phyloP scores from a whole-genome alignment of 2,329 filamentous ascomycete genomes.

The Epicoccum sorghinum region DNA sequence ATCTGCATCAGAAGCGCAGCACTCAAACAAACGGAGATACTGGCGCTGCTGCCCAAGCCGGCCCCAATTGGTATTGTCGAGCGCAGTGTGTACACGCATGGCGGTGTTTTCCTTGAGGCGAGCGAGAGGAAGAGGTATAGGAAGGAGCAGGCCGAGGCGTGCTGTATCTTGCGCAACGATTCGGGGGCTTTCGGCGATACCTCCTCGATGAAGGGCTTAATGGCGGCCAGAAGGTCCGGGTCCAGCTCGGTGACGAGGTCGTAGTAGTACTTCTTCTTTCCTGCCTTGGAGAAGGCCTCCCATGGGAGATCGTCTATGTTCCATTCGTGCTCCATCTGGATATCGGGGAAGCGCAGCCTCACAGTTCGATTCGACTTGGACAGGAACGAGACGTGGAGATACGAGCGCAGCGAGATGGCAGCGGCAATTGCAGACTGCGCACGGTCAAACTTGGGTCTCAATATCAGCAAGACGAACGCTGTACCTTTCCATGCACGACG shows the following conservation, averaged over 20 bases:
- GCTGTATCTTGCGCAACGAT: conserved; percentile 81
- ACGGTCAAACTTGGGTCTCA: conserved; percentile 20
- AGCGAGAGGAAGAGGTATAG: conserved; percentile 92
- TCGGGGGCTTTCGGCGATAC: conserved; percentile 72
- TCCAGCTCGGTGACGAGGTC: conserved; percentile 81
- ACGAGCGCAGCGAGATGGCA: conserved; percentile 91
- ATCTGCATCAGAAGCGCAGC: conserved; percentile 86
- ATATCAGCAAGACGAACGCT: conserved; percentile 18
- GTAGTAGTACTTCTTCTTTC: conserved; percentile 95
- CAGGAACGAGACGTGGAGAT: conserved; percentile 91
- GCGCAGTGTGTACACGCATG: conserved; percentile 86
- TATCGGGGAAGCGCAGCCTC: conserved; percentile 87
- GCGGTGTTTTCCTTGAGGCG: conserved; percentile 77
- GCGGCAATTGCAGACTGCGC: conserved; percentile 87
- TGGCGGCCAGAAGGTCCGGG: conserved; percentile 76
- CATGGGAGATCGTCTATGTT: conserved; percentile 91
- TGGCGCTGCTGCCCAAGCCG: conserved; percentile 92
- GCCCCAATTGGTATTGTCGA: conserved; percentile 94
- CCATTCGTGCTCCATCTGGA: conserved; percentile 89
- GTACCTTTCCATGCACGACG: conserved; percentile 93
- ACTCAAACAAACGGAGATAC: conserved; percentile 86
- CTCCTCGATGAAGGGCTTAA: conserved; percentile 76
- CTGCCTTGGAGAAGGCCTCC: conserved; percentile 76
- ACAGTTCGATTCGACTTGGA: conserved; percentile 91
- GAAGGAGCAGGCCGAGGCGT: conserved; percentile 81